These are phyloP conservation scores for Murraya paniculata DNA, from an alignment of 345 rosid species.

Conservation along the genomic window DNA sequence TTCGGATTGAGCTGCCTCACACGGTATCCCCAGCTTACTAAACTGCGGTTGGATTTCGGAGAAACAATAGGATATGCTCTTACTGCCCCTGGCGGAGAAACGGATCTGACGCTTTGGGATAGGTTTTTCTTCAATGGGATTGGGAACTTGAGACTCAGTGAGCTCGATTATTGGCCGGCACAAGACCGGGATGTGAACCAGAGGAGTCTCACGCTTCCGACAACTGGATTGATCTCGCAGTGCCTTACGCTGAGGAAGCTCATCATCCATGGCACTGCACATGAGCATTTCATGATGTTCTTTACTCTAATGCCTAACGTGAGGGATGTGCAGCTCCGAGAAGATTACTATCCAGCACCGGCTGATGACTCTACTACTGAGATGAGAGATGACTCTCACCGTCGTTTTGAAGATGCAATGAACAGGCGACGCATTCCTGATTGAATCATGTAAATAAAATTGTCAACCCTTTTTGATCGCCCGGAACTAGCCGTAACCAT, in stretches of 20 bases:
- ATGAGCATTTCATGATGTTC: conserved; percentile 91
- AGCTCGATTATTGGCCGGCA: conserved; percentile 92
- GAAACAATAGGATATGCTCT: conserved; percentile 65
- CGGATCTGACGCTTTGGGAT: conserved; percentile 92
- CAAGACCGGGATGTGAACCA: conserved; percentile 87
- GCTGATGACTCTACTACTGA: conserved; percentile 86
- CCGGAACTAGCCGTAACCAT: too few relatives aligned
- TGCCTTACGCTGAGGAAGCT: conserved; percentile 72
- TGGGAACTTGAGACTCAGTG: conserved; percentile 48
- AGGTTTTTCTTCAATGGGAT: conserved; percentile 77
- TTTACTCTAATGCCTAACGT: conserved; percentile 48
- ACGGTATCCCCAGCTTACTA: conserved; percentile 57
- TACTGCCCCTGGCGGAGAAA: conserved; percentile 79
- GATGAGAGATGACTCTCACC: conserved; percentile 78
- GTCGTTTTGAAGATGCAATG: conserved; percentile 77
- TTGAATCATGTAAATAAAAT: conserved; percentile 24
- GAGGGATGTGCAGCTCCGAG: conserved; percentile 87
- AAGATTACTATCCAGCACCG: conserved; percentile 93
- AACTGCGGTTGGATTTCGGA: conserved; percentile 75
- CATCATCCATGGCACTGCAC: conserved; percentile 88
- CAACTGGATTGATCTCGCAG: conserved; percentile 61
- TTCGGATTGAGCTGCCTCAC: conserved; percentile 69
- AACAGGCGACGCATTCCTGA: conserved; percentile 59
- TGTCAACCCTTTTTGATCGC: background rate
- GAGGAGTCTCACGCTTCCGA: conserved; percentile 72